Percentiles rank a stretch among this genome's conserved stretches.
Evolutionary conservation across 2,329 filamentous ascomycete species (phyloP).

Genomic region (Fusarium sp.): DNA sequence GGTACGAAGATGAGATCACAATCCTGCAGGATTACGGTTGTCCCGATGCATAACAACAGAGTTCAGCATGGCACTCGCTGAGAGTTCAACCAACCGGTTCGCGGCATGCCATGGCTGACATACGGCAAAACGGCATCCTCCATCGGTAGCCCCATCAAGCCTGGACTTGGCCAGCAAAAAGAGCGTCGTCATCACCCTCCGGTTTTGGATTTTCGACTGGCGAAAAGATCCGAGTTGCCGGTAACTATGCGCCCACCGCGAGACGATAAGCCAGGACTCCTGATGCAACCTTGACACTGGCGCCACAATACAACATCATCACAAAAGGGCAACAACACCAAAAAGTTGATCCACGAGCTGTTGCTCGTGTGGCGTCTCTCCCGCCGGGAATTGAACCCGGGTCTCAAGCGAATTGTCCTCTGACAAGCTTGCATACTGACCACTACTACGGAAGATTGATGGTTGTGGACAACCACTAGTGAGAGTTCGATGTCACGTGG

Average conservation of each 20-base stretch:
- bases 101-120: neutral
- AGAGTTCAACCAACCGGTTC: neutral
- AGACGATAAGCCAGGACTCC: neutral
- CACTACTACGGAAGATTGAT: constrained; percentile 50
- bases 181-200: constrained; percentile 27
- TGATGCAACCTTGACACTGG: neutral
- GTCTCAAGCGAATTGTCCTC: constrained; percentile 38
- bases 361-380: constrained; percentile 40
- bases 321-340: constrained; percentile 11
- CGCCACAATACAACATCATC: neutral
- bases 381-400: constrained; percentile 47
- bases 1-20: neutral
- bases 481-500: constrained; percentile 16
- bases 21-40: neutral
- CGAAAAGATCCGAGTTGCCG: neutral
- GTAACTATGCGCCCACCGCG: neutral
- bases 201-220: constrained; percentile 5
- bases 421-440: constrained; percentile 49
- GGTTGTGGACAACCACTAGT: constrained; percentile 19
- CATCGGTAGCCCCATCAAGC: constrained; percentile 19
- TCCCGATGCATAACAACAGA: neutral
- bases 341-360: constrained; percentile 20
- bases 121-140: neutral
- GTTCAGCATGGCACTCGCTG: neutral
- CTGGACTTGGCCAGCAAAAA: neutral